Conservation (phyloP, 1,139 yeast genomes). For the Candida freyschussii region DNA sequence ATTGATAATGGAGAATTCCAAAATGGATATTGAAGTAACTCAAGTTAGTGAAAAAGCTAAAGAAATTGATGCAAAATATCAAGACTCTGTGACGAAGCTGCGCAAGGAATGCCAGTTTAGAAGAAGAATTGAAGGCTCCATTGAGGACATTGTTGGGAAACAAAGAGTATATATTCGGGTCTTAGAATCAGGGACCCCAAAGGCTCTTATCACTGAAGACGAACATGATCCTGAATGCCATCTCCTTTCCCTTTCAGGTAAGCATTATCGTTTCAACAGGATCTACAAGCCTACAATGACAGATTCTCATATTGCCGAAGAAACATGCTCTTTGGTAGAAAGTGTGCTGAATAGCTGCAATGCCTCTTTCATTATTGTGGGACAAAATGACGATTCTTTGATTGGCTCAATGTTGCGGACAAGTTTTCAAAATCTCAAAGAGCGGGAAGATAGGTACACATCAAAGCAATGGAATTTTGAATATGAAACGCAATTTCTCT, state of each 20-base stretch:
- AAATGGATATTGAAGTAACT: conserved; percentile 5
- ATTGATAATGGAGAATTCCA: conserved; percentile 7
- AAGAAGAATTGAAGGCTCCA: conserved; percentile 47
- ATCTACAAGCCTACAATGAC: conserved; percentile 5
- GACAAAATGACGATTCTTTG: conserved; percentile 7
- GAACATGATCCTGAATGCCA: conserved; percentile 11
- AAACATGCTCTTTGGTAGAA: conserved; percentile 17
- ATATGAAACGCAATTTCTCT: conserved; percentile 12
- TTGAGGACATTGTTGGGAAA: conserved; percentile 42
- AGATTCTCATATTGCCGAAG: conserved; percentile 12
- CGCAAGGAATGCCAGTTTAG: conserved; percentile 31
- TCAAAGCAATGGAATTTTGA: conserved; percentile 13
- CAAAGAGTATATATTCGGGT: conserved; percentile 33
- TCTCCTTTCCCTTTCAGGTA: conserved; percentile 1
- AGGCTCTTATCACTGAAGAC: conserved; percentile 1
- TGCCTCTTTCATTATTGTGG: conserved; percentile 13
- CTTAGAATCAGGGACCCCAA: conserved; percentile 1
- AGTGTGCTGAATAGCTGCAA: conserved; percentile 18
- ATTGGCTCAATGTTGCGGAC: conserved; percentile 5
- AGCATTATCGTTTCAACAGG: conserved; percentile 12
- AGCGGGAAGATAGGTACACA: conserved; percentile 12
- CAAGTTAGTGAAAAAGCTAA: conserved; percentile 3
- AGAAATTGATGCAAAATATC: conserved; percentile 5
- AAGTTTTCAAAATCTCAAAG: conserved; percentile 4
- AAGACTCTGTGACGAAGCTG: conserved; percentile 19